These are phyloP conservation scores for Spathaspora arborariae DNA, from an alignment of 805 yeast genomes.

Conservation along the genomic window DNA sequence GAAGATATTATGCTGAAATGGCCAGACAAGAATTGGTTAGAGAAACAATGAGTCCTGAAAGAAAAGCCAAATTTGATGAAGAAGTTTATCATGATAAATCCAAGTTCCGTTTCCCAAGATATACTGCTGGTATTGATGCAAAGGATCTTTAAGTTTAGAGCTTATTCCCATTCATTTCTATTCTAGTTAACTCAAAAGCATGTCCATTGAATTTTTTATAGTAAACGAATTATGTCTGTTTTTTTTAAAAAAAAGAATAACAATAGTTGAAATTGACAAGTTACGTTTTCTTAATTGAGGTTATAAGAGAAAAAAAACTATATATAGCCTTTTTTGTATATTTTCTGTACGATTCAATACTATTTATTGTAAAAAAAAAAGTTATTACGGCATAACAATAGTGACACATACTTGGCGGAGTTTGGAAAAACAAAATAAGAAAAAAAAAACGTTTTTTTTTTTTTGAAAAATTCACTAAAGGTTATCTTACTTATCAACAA, in stretches of 20 bases:
- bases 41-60: constrained; percentile 38
- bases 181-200: neutral
- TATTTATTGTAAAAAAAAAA: no score
- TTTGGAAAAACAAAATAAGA: no score
- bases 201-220: neutral
- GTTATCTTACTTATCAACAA: neutral
- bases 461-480: neutral
- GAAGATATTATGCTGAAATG: constrained; percentile 64
- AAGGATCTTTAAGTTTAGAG: constrained; percentile 15
- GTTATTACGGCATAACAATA: neutral
- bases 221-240: neutral
- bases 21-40: constrained; percentile 58
- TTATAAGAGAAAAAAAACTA: neutral
- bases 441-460: no score
- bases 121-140: constrained; percentile 38
- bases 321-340: neutral
- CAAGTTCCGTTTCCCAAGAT: constrained; percentile 41
- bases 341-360: neutral
- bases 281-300: neutral
- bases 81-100: constrained; percentile 42
- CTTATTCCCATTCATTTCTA: neutral
- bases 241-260: no score
- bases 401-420: neutral
- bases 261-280: neutral
- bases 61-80: constrained; percentile 38